Evolutionary conservation across 78 protist genomes (phyloP), one percentile per base, ranked within the genome.

Genomic region (Dictyostelium firmibasis): DNA sequence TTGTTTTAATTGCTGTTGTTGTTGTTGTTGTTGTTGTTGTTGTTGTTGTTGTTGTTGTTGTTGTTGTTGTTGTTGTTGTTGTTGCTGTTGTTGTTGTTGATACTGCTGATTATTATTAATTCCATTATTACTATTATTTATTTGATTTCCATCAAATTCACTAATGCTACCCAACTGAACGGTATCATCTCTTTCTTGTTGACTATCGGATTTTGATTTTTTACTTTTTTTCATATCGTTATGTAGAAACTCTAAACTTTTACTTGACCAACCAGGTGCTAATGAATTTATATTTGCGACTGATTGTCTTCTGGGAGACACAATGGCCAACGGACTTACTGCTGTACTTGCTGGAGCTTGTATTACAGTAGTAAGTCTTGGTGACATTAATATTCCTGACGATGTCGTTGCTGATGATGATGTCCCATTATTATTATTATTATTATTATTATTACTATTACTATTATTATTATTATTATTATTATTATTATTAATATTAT

Each of bases 261-360:
- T 76, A 43, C 81, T 79, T 4, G 75, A 47, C 78, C 81, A 83
- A n/a, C 78, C 81, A 23, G 78, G 78, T 1, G 62, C 70, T 14
- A 79, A 47, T 5, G 83, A 64, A 35, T 75, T 60, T 7, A 81
- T 69, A 78, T 79, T 75, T 2, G 87, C 29, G 3, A 86, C 69
- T n/a, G 93, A 87, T 20, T 81, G 78, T 41, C 64, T 64, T 64
- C 88, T 83, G 18, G 88, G 88, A 67, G 88, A 83, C 33, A 60
- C 18, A 20, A 57, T 16, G 13, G 8, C 20, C 33, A 33, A 23
- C 8, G 31, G 25, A 27, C 1, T 53, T 23, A 13, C 16, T n/a
- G 44, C 62, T 5, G 33, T 13, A 11, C 35, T 18, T 53, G 41
- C 29, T 13, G 74, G 41, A 0, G 25, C 74, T 57, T 27, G 57